Evolutionary conservation across 2,329 filamentous ascomycete genomes (phyloP).

Genomic region (Xylariaceae sp.): DNA sequence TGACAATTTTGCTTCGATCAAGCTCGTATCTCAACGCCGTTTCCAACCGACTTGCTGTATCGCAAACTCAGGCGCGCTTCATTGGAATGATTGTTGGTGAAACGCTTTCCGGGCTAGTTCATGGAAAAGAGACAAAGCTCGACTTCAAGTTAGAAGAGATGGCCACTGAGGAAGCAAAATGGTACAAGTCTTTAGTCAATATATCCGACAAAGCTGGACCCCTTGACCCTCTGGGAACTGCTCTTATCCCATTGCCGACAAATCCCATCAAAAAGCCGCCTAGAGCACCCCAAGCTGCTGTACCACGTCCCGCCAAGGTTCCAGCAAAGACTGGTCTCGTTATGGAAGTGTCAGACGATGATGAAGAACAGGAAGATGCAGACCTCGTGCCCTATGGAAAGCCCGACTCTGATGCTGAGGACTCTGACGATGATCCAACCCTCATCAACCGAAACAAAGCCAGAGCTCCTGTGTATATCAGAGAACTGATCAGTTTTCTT

Average conservation of each 20-base stretch:
- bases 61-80: slow-evolving; percentile 69
- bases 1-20: slow-evolving; percentile 66
- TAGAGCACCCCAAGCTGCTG: slow-evolving; percentile 21
- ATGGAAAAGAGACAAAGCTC: slow-evolving; percentile 66
- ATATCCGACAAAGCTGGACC: slow-evolving; percentile 60
- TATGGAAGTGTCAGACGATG: slow-evolving; percentile 61
- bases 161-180: slow-evolving; percentile 63
- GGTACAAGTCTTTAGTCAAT: slow-evolving; percentile 64
- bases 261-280: slow-evolving; percentile 22
- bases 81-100: slow-evolving; percentile 86
- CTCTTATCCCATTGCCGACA: slow-evolving; percentile 24
- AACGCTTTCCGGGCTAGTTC: slow-evolving; percentile 56
- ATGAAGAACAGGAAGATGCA: slow-evolving; percentile 53
- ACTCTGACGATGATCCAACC: slow-evolving; percentile 90
- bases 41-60: slow-evolving; percentile 76
- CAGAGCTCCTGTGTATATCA: slow-evolving; percentile 81
- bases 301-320: slow-evolving; percentile 24
- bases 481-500: slow-evolving; percentile 74
- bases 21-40: slow-evolving; percentile 69
- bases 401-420: slow-evolving; percentile 80
- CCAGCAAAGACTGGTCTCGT: slow-evolving; percentile 42
- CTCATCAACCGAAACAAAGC: slow-evolving; percentile 78
- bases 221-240: slow-evolving; percentile 43
- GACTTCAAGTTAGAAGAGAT: slow-evolving; percentile 81
- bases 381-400: slow-evolving; percentile 76